Conservation (phyloP, 2,329 filamentous ascomycete genomes). For the Akanthomyces dipterigenus region DNA sequence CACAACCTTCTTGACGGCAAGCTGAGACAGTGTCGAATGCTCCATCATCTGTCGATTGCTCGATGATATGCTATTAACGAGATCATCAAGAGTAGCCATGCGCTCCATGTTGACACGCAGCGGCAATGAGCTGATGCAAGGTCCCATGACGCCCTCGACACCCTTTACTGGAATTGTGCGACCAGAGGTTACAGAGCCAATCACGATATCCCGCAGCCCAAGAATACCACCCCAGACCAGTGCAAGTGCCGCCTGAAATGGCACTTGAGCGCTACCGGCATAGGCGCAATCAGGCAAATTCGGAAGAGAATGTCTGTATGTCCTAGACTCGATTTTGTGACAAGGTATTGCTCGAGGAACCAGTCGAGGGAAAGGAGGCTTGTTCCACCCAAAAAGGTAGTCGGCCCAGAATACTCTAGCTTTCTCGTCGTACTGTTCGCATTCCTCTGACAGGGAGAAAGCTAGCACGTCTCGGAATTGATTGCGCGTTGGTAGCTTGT, state of each 20-base stretch:
- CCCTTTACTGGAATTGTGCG: slow-evolving; percentile 63
- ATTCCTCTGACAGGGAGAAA: slow-evolving; percentile 33
- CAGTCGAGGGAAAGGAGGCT: slow-evolving; percentile 47
- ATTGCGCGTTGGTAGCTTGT: slow-evolving; percentile 33
- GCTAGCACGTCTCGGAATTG: slow-evolving; percentile 55
- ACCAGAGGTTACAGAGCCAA: slow-evolving; percentile 79
- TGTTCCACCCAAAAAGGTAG: slow-evolving; percentile 51
- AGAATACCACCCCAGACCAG: slow-evolving; percentile 60
- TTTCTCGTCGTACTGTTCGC: slow-evolving; percentile 26
- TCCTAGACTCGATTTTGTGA: not conserved
- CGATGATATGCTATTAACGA: slow-evolving; percentile 57
- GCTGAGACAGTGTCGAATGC: slow-evolving; percentile 56
- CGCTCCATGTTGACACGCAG: slow-evolving; percentile 55
- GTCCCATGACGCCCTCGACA: slow-evolving; percentile 70
- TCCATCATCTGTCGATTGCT: slow-evolving; percentile 60
- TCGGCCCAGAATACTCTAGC: slow-evolving; percentile 64
- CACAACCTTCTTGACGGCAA: slow-evolving; percentile 60
- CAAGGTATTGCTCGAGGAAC: not conserved
- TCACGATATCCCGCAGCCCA: slow-evolving; percentile 58
- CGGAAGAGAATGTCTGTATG: not conserved
- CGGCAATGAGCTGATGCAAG: slow-evolving; percentile 71
- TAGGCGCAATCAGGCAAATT: not conserved
- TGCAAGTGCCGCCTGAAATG: slow-evolving; percentile 68
- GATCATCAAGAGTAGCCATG: slow-evolving; percentile 46
- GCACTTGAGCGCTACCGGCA: slow-evolving; percentile 51